Evolutionary conservation across 495 filamentous ascomycete species (phyloP).

Genomic region (Penicillium chermesinum): DNA sequence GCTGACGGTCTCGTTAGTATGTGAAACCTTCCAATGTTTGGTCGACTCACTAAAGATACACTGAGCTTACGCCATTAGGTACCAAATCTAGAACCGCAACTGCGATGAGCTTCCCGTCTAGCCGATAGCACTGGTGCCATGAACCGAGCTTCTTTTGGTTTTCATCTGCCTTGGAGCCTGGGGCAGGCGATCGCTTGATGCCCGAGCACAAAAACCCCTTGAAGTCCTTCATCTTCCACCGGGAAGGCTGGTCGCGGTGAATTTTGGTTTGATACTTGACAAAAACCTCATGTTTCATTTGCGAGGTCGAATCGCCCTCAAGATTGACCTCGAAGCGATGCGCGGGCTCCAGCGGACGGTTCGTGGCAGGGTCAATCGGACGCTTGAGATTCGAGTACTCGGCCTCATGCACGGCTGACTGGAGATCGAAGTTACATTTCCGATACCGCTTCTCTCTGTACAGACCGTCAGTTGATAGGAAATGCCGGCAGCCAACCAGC

Average conservation of each 20-base stretch:
- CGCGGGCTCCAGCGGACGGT: slow-evolving; percentile 60
- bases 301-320: slow-evolving; percentile 72
- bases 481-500: slow-evolving; percentile 1
- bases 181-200: slow-evolving; percentile 47
- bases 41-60: slow-evolving; percentile 75
- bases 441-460: slow-evolving; percentile 65
- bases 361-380: slow-evolving; percentile 48
- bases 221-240: slow-evolving; percentile 68
- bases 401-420: slow-evolving; percentile 64
- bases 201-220: slow-evolving; percentile 86
- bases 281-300: slow-evolving; percentile 80
- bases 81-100: slow-evolving; percentile 85
- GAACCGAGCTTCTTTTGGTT: slow-evolving; percentile 67
- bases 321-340: slow-evolving; percentile 75
- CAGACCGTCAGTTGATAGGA: not conserved
- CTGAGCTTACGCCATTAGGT: slow-evolving; percentile 81
- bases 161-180: slow-evolving; percentile 27
- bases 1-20: slow-evolving; percentile 18
- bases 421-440: slow-evolving; percentile 69
- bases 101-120: slow-evolving; percentile 84
- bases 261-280: slow-evolving; percentile 79
- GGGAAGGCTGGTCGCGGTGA: slow-evolving; percentile 65
- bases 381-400: slow-evolving; percentile 55
- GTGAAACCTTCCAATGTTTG: not conserved
- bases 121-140: slow-evolving; percentile 92